Evolutionary conservation across 495 filamentous ascomycete genomes (phyloP).

Genomic region (Oleoguttula mirabilis): DNA sequence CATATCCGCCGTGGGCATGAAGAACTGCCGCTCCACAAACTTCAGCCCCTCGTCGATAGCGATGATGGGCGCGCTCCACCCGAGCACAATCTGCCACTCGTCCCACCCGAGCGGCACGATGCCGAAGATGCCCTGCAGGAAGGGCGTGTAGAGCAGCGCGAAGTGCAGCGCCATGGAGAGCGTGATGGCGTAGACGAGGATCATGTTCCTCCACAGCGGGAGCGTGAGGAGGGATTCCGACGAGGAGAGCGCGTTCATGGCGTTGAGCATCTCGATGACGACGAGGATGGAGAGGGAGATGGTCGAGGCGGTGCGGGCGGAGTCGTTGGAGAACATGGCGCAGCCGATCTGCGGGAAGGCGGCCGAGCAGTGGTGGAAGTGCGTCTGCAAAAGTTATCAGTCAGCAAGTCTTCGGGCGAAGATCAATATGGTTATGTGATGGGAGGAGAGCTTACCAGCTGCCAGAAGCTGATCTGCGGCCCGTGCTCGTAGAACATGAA

Average conservation of each 20-base stretch:
- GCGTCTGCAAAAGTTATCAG: constrained; percentile 39
- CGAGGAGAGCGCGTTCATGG: constrained; percentile 95
- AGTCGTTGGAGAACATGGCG: constrained; percentile 82
- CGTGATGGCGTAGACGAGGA: constrained; percentile 85
- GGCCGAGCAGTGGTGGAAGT: constrained; percentile 85
- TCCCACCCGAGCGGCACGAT: constrained; percentile 78
- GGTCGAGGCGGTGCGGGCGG: constrained; percentile 88
- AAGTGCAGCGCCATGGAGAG: constrained; percentile 97
- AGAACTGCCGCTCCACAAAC: constrained; percentile 57
- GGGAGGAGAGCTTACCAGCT: constrained; percentile 46
- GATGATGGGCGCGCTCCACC: constrained; percentile 88
- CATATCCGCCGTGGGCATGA: constrained; percentile 18
- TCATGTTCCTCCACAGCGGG: constrained; percentile 92
- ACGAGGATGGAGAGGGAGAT: constrained; percentile 85
- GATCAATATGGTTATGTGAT: not conserved
- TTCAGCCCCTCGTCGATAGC: constrained; percentile 86
- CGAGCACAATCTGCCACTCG: constrained; percentile 88
- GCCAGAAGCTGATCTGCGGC: constrained; percentile 84
- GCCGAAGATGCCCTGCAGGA: constrained; percentile 79
- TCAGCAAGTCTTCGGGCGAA: not conserved
- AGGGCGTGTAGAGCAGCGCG: constrained; percentile 79
- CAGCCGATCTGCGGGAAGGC: constrained; percentile 88
- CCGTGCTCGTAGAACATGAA: constrained; percentile 93
- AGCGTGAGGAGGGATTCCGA: constrained; percentile 90
- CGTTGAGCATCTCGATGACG: constrained; percentile 99